A percentile compares a stretch with the other conserved stretches of the same genome.
These are phyloP conservation scores for Pyrus communis DNA, from an alignment of 306 rosid genomes.

Conservation along the genomic window DNA sequence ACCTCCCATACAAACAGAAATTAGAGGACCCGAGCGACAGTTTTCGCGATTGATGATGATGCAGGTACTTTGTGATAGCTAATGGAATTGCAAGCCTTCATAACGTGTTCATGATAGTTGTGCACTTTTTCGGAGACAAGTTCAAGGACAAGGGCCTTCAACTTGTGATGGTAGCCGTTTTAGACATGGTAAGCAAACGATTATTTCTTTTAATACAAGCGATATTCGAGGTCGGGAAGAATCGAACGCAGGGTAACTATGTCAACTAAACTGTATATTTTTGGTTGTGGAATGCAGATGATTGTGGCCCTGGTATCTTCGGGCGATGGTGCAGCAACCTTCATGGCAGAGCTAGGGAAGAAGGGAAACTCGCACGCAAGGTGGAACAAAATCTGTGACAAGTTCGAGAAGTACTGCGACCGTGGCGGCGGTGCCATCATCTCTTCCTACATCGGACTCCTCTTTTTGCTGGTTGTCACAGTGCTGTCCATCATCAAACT, in stretches of 20 bases:
- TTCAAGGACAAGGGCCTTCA: constrained; percentile 54
- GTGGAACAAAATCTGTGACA: constrained; percentile 90
- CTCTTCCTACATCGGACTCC: constrained; percentile 60
- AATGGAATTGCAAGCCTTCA: constrained; percentile 69
- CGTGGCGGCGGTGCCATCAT: constrained; percentile 59
- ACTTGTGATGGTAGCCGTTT: constrained; percentile 56
- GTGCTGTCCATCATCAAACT: constrained; percentile 57
- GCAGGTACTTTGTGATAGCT: constrained; percentile 83
- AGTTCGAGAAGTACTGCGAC: constrained; percentile 49
- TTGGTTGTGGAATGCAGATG: constrained; percentile 24
- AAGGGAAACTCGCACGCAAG: constrained; percentile 79
- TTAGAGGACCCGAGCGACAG: background rate
- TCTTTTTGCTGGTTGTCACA: constrained; percentile 47
- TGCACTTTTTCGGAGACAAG: constrained; percentile 41
- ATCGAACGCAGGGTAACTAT: background rate
- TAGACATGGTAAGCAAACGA: constrained; percentile 56
- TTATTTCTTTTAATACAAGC: background rate
- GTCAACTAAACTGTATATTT: background rate
- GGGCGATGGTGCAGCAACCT: constrained; percentile 79
- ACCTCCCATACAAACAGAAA: background rate
- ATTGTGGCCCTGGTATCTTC: constrained; percentile 50
- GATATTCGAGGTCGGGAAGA: background rate
- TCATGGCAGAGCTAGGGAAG: constrained; percentile 78
- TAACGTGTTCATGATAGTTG: constrained; percentile 55
- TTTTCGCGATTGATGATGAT: background rate